A percentile compares a stretch with the other conserved stretches of the same genome.
phyloP scores from a whole-genome alignment of 2,329 filamentous ascomycete species.

The Clonostachys byssicola region DNA sequence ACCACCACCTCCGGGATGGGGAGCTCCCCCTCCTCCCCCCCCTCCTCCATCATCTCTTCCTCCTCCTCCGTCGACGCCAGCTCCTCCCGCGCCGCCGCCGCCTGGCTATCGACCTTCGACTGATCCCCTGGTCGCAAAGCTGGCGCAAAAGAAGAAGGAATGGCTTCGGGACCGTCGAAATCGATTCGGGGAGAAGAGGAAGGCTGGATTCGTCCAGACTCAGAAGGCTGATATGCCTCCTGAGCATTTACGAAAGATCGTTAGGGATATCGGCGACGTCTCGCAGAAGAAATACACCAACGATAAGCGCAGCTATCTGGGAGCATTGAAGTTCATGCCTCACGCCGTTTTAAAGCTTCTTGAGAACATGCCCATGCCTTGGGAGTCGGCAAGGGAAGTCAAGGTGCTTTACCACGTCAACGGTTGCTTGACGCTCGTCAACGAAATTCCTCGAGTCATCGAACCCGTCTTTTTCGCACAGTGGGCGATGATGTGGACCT shows the following conservation, averaged over 20 bases:
- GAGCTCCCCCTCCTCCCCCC: slow-evolving; percentile 52
- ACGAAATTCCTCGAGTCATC: slow-evolving; percentile 93
- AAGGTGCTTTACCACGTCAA: slow-evolving; percentile 99
- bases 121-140: slow-evolving; percentile 86
- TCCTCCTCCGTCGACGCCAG: slow-evolving; percentile 48
- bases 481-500: slow-evolving; percentile 99
- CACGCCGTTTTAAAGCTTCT: slow-evolving; percentile 95
- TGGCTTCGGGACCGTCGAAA: slow-evolving; percentile 91
- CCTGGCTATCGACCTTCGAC: slow-evolving; percentile 78
- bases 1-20: slow-evolving; percentile 56
- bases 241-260: slow-evolving; percentile 96
- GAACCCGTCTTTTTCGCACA: slow-evolving; percentile 97
- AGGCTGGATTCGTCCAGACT: slow-evolving; percentile 93
- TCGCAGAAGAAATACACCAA: slow-evolving; percentile 99
- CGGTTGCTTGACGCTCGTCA: slow-evolving; percentile 92
- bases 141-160: slow-evolving; percentile 98
- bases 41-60: slow-evolving; percentile 52
- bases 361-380: slow-evolving; percentile 99
- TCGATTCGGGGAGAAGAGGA: slow-evolving; percentile 94
- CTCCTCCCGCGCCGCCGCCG: slow-evolving; percentile 68
- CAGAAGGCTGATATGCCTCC: slow-evolving; percentile 99
- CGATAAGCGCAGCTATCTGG: slow-evolving; percentile 96
- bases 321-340: slow-evolving; percentile 98
- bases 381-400: slow-evolving; percentile 93
- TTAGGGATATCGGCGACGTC: slow-evolving; percentile 97